Evolutionary conservation across 768 basidiomycete genomes (phyloP).

Genomic region (Lactarius trivialis): DNA sequence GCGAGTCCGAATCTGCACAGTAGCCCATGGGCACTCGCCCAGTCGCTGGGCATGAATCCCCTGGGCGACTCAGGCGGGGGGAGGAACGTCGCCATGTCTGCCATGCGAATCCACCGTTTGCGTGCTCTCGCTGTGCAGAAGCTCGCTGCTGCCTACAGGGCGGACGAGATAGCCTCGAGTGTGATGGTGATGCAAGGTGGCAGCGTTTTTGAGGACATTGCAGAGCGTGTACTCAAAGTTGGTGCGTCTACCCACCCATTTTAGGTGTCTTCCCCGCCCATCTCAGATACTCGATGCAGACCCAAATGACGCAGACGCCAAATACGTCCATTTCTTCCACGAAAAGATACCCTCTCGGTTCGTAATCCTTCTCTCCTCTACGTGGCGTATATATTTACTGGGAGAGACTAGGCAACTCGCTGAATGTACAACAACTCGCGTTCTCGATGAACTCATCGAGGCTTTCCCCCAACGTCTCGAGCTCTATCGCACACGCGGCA

Average conservation of each 20-base stretch:
- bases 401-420: conserved; percentile 61
- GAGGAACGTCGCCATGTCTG: conserved; percentile 75
- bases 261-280: neutral
- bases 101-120: conserved; percentile 74
- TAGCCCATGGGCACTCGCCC: conserved; percentile 56
- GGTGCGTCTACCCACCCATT: conserved; percentile 35
- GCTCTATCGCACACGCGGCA: conserved; percentile 83
- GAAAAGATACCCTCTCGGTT: conserved; percentile 92
- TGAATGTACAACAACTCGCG: conserved; percentile 71
- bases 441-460: conserved; percentile 74
- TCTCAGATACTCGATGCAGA: conserved; percentile 37
- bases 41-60: conserved; percentile 57
- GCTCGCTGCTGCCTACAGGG: conserved; percentile 76
- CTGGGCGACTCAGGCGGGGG: conserved; percentile 50
- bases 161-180: conserved; percentile 86
- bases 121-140: conserved; percentile 81
- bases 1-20: conserved; percentile 33
- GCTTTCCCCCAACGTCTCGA: conserved; percentile 70
- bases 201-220: conserved; percentile 88
- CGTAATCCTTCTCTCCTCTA: conserved; percentile 24
- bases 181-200: conserved; percentile 96
- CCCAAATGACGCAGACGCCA: conserved; percentile 69
- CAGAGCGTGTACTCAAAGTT: conserved; percentile 72
- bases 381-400: conserved; percentile 19
- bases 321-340: conserved; percentile 91